Evolutionary conservation across 2,329 filamentous ascomycete species (phyloP).

Genomic region (Diaporthe batatas): DNA sequence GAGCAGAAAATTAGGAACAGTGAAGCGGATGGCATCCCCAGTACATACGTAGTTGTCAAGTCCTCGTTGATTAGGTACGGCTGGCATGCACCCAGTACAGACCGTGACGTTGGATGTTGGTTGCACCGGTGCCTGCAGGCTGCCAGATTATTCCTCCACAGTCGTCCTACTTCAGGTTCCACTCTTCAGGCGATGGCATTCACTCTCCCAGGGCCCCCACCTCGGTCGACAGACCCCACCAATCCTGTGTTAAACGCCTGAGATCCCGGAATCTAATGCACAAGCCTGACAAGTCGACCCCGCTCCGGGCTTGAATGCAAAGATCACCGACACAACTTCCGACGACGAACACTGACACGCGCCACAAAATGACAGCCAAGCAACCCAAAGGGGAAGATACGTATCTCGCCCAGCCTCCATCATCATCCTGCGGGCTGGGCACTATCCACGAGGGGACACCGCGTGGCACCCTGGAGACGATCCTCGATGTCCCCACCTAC

Average conservation of each 20-base stretch:
- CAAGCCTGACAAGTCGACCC: neutral
- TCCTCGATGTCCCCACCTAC: conserved; percentile 56
- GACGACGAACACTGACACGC: neutral
- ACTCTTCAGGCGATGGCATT: neutral
- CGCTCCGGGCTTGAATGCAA: neutral
- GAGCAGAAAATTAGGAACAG: neutral
- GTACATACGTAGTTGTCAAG: too few relatives aligned
- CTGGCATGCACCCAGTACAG: too few relatives aligned
- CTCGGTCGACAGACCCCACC: neutral
- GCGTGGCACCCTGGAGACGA: conserved; percentile 51
- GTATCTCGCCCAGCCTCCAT: conserved; percentile 52
- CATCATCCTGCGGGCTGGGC: conserved; percentile 56
- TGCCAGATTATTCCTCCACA: neutral
- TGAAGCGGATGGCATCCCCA: neutral
- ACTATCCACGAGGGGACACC: conserved; percentile 55
- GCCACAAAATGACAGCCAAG: neutral
- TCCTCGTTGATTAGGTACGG: too few relatives aligned
- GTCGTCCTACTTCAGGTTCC: neutral
- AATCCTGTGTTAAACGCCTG: neutral
- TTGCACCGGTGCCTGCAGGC: conserved; percentile 11
- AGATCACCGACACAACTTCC: neutral
- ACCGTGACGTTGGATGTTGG: too few relatives aligned
- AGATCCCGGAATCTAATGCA: neutral
- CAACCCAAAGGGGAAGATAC: conserved; percentile 2
- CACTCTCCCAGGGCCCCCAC: neutral